Evolutionary conservation across 306 rosid genomes (phyloP).

Genomic region (Begonia loranthoides): DNA sequence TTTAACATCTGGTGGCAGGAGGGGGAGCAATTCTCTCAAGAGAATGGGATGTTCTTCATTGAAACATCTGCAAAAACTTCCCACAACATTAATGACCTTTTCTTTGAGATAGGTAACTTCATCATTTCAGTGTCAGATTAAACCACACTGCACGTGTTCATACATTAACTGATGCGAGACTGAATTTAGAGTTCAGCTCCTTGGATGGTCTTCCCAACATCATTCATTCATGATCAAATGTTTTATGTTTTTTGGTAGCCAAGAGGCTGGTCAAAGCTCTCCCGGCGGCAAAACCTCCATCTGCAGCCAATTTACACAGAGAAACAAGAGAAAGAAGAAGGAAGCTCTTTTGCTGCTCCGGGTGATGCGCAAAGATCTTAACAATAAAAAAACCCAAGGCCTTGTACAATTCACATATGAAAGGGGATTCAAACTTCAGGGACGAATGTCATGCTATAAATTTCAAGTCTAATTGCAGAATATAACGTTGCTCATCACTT

Average conservation of each 20-base stretch:
- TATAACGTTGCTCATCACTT: too few relatives aligned
- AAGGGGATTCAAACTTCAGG: too few relatives aligned
- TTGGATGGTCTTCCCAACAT: too few relatives aligned
- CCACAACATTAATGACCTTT: conserved; percentile 61
- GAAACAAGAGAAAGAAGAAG: neutral
- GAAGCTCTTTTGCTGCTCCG: neutral
- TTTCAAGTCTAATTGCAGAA: too few relatives aligned
- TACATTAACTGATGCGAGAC: neutral
- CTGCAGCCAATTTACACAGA: neutral
- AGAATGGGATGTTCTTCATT: conserved; percentile 68
- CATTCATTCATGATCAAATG: too few relatives aligned
- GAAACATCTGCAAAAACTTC: conserved; percentile 84
- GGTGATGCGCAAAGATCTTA: neutral
- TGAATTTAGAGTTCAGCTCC: too few relatives aligned
- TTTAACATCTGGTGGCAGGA: conserved; percentile 41
- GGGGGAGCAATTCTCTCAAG: conserved; percentile 67
- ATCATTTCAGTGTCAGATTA: too few relatives aligned
- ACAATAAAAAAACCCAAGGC: too few relatives aligned
- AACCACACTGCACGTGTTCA: too few relatives aligned
- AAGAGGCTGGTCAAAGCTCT: neutral
- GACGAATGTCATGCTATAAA: too few relatives aligned
- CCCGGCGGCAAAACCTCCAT: neutral
- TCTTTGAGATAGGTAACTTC: conserved; percentile 70
- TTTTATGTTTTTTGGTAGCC: neutral
- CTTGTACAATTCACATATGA: too few relatives aligned